Percentiles rank a stretch among this genome's conserved stretches.
Evolutionary conservation across 768 basidiomycete genomes (phyloP).

Genomic region (Pulveroboletus sp.): DNA sequence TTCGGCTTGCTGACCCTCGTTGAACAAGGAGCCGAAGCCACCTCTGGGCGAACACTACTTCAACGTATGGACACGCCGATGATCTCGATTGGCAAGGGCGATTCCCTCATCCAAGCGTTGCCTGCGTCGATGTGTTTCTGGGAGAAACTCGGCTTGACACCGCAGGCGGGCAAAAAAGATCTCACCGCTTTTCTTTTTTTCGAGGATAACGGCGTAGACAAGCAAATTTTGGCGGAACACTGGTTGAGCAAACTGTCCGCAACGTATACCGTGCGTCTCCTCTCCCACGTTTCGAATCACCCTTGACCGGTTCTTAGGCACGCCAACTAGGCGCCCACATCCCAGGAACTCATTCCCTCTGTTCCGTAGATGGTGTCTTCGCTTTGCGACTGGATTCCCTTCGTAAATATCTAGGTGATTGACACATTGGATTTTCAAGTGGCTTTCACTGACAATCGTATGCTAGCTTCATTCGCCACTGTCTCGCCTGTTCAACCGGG

Average conservation of each 20-base stretch:
- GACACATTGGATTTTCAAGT: background rate
- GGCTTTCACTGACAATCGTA: background rate
- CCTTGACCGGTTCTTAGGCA: constrained; percentile 38
- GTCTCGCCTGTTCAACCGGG: constrained; percentile 36
- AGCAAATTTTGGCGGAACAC: constrained; percentile 42
- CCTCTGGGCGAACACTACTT: constrained; percentile 16
- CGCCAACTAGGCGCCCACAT: constrained; percentile 57
- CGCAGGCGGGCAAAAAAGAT: constrained; percentile 68
- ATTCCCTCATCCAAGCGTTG: constrained; percentile 62
- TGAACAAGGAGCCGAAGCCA: background rate
- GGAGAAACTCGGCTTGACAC: constrained; percentile 77
- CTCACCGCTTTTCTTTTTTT: constrained; percentile 64
- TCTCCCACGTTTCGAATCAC: background rate
- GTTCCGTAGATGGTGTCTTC: constrained; percentile 53
- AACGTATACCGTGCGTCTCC: constrained; percentile 53
- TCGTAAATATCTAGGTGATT: constrained; percentile 60
- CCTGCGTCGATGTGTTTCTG: constrained; percentile 77
- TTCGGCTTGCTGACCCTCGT: background rate
- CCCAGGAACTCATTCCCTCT: constrained; percentile 46
- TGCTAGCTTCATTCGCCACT: constrained; percentile 47
- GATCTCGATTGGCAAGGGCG: constrained; percentile 64
- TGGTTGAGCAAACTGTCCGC: constrained; percentile 58
- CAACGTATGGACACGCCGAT: constrained; percentile 48
- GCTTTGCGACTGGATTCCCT: constrained; percentile 66
- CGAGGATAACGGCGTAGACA: constrained; percentile 54